These are phyloP conservation scores for Geotrichum aggregatum DNA, from an alignment of 1,139 yeast species.

Conservation along the genomic window DNA sequence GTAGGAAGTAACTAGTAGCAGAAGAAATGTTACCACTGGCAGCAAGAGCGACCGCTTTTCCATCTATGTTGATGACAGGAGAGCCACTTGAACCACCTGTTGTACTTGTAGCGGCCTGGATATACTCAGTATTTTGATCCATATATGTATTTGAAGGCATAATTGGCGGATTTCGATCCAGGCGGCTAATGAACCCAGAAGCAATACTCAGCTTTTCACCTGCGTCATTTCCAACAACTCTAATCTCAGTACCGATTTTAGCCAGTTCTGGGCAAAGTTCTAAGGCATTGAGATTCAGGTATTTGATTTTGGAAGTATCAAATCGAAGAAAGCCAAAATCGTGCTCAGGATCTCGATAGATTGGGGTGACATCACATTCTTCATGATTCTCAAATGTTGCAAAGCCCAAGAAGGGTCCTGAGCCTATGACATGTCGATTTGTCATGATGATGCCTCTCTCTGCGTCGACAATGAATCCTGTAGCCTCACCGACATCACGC, in stretches of 20 bases:
- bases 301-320: conserved; percentile 65
- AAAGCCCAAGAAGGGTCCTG: conserved; percentile 88
- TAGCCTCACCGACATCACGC: conserved; percentile 81
- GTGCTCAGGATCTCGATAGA: conserved; percentile 61
- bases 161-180: conserved; percentile 93
- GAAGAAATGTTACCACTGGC: conserved; percentile 93
- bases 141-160: conserved; percentile 84
- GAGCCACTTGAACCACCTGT: conserved; percentile 96
- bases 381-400: conserved; percentile 94
- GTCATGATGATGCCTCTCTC: conserved; percentile 77
- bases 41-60: conserved; percentile 84
- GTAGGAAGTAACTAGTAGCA: conserved; percentile 87
- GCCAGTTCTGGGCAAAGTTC: conserved; percentile 77
- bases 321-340: conserved; percentile 81
- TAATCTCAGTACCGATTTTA: conserved; percentile 81
- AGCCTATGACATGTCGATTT: conserved; percentile 91
- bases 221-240: conserved; percentile 95
- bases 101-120: conserved; percentile 94
- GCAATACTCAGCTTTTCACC: conserved; percentile 88
- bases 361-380: conserved; percentile 79
- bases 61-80: conserved; percentile 86
- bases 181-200: conserved; percentile 83
- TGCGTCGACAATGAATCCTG: conserved; percentile 92
- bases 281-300: conserved; percentile 65
- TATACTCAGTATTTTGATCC: conserved; percentile 92